Evolutionary conservation across 805 yeast genomes (phyloP).

Genomic region (Ogataea glucozyma): DNA sequence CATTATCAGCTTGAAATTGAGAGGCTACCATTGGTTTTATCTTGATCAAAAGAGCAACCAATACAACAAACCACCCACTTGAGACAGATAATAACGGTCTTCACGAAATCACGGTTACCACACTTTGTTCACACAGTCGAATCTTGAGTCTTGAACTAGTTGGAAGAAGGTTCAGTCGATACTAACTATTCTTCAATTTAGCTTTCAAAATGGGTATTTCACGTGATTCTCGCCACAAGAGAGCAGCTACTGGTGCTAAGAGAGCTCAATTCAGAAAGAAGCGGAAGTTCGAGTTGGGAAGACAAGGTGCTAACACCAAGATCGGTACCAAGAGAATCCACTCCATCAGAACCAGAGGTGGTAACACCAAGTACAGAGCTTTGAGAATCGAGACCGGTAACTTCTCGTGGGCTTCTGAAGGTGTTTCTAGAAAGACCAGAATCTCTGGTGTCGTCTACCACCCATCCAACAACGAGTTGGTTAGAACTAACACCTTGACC

Average conservation of each 20-base stretch:
- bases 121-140: not conserved
- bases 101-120: not conserved
- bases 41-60: too few species aligned
- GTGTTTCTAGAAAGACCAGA: constrained; percentile 98
- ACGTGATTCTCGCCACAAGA: constrained; percentile 99
- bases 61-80: too few species aligned
- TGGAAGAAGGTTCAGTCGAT: not conserved
- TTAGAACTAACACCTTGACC: constrained; percentile 99
- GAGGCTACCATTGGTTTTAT: too few species aligned
- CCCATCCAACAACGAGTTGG: constrained; percentile 99
- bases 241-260: constrained; percentile 99
- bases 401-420: constrained; percentile 99
- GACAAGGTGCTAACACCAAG: constrained; percentile 99
- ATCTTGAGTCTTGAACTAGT: not conserved
- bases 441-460: constrained; percentile 97
- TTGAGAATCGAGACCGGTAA: constrained; percentile 98
- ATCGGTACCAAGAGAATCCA: constrained; percentile 99
- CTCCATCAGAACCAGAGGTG: constrained; percentile 99
- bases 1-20: too few species aligned
- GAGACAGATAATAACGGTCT: not conserved
- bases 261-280: constrained; percentile 99
- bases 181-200: constrained; percentile 1
- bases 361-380: constrained; percentile 99
- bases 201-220: constrained; percentile 92
- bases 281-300: constrained; percentile 99